A percentile compares a stretch with the other conserved stretches of the same genome.
Conservation (phyloP, 2,329 filamentous ascomycete species). For the Penicillium sp. region DNA sequence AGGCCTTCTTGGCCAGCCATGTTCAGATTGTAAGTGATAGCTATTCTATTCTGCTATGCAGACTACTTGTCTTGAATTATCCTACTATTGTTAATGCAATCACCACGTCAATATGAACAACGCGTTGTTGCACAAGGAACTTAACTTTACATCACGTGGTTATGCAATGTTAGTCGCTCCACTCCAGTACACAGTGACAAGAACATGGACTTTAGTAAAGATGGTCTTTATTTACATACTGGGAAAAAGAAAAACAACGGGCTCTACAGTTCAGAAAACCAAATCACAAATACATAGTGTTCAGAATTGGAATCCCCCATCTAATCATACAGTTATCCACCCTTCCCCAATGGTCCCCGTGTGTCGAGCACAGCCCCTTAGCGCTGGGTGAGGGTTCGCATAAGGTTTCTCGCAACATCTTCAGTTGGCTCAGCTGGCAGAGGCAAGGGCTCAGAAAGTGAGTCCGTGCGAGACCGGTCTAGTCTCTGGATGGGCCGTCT, state of each 20-base stretch:
- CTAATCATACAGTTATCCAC: conserved; percentile 41
- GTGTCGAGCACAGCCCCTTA: not conserved
- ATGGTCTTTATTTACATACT: conserved; percentile 7
- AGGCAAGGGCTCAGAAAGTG: conserved; percentile 1
- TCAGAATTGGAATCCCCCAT: conserved; percentile 34
- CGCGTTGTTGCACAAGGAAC: not conserved
- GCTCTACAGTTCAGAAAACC: conserved; percentile 35
- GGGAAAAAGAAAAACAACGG: conserved; percentile 12
- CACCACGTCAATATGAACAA: not conserved
- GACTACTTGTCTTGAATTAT: no score
- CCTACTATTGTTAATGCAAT: not conserved
- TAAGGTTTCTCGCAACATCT: conserved; percentile 38
- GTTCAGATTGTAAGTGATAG: no score
- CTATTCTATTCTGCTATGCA: no score
- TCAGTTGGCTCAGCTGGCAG: conserved; percentile 29
- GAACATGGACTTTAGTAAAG: not conserved
- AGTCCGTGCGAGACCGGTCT: conserved; percentile 29
- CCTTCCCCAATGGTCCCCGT: conserved; percentile 8
- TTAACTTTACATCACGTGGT: no score
- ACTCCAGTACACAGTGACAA: no score
- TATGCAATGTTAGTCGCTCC: no score
- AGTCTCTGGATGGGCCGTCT: conserved; percentile 36
- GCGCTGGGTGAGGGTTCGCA: conserved; percentile 31
- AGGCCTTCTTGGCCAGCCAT: no score
- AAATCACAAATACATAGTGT: conserved; percentile 28